These are phyloP conservation scores for Hypoxylon lenormandii DNA, from an alignment of 495 filamentous ascomycete genomes.

Conservation along the genomic window DNA sequence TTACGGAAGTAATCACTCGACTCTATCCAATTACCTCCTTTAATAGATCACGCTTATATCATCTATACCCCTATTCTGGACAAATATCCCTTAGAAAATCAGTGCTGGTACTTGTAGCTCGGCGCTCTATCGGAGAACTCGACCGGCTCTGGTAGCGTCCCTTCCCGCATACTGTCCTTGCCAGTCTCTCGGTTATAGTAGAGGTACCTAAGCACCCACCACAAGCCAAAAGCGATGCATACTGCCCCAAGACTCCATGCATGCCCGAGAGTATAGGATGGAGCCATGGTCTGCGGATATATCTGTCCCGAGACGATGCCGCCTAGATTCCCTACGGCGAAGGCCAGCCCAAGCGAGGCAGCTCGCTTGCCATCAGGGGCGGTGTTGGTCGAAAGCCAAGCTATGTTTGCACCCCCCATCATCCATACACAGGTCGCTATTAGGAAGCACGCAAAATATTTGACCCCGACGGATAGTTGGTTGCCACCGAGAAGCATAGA, in stretches of 20 bases:
- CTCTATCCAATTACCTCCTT: too few relatives aligned
- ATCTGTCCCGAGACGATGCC: conserved; percentile 56
- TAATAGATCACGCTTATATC: too few relatives aligned
- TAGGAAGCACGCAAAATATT: conserved; percentile 74
- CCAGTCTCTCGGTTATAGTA: conserved; percentile 41
- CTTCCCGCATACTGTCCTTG: conserved; percentile 35
- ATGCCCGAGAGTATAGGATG: conserved; percentile 49
- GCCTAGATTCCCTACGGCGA: conserved; percentile 56
- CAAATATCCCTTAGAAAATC: background rate
- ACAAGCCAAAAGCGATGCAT: conserved; percentile 41
- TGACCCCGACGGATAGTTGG: conserved; percentile 66
- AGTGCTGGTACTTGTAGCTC: conserved; percentile 50
- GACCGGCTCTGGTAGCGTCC: background rate
- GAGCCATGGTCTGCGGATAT: conserved; percentile 47
- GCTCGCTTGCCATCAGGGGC: conserved; percentile 60
- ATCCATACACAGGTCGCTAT: conserved; percentile 64
- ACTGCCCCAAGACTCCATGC: conserved; percentile 50
- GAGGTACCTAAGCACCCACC: conserved; percentile 47
- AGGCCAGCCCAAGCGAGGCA: conserved; percentile 55
- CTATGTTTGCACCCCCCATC: conserved; percentile 65
- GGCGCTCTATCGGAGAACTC: conserved; percentile 43
- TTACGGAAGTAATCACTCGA: too few relatives aligned
- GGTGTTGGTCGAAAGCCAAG: conserved; percentile 66
- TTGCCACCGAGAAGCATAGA: conserved; percentile 67
- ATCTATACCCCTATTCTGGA: too few relatives aligned